Base-by-base conservation (phyloP, 176 grass and related monocot species). In the Zoysia japonica region DNA sequence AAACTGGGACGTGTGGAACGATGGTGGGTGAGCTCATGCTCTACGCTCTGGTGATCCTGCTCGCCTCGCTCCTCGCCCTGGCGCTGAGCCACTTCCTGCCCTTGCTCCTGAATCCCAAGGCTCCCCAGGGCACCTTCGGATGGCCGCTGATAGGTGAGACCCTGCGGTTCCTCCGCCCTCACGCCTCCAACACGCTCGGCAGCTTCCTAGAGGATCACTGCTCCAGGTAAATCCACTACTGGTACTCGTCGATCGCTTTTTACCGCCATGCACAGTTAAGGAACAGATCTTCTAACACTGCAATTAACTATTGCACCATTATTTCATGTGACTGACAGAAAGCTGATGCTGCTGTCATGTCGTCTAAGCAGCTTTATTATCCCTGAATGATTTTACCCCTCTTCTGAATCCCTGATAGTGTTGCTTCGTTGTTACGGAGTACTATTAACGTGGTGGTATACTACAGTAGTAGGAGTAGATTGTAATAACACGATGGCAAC, bases 141-240 rank as follows among this genome's bases (percentile, higher is more conserved):
- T 96, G 93, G 90, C 93, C 93, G 67, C 85, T 96, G 49, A 61
- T 96, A 17, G 93, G 93, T 14, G 93, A 96, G 86, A 96, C 93
- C 47, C 82, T 96, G 36, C 80, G 85, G 17, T 92, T 96, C 74
- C 82, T 96, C 75, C 83, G 65, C 12, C 93, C 93, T 39, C 93
- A 96, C 65, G 85, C 93, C 11, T 92, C 90, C 64, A 89, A 81
- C 85, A 84, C 85, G 57, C 85, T 96, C 11, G 93, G 93, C 68
- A 80, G 53, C 78, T 96, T 96, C 85, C 57, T 96, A 16, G 84
- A 89, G 72, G 74, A 92, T 62, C 88, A 87, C 85, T 97, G 90
- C 75, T 83, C 90, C 74, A 90, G 93, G 93, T 96, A 83, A 45
- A 55, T 55, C 4, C 6, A 53, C 49, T 15, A 6, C 53, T 6